Evolutionary conservation across 2,329 filamentous ascomycete species (phyloP).

Genomic region (Fusarium euwallaceae): DNA sequence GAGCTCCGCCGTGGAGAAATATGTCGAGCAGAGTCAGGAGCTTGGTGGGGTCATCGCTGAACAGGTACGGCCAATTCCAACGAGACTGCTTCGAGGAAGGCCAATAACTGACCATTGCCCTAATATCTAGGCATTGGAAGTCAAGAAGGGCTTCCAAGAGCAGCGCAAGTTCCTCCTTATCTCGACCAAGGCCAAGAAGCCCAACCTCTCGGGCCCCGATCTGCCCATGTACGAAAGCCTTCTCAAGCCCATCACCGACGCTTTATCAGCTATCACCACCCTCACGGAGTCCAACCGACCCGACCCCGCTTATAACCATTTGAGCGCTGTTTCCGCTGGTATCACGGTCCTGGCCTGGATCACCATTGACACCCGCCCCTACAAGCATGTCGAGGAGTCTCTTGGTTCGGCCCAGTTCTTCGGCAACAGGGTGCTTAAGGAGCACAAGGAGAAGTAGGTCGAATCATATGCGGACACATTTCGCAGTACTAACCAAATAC

Average conservation of each 20-base stretch:
- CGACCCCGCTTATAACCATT: constrained; percentile 81
- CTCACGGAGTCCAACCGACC: constrained; percentile 86
- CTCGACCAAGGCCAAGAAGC: constrained; percentile 92
- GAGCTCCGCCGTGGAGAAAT: constrained; percentile 79
- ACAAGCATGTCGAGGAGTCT: constrained; percentile 86
- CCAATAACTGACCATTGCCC: background rate
- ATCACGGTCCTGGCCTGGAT: constrained; percentile 94
- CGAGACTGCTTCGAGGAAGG: background rate
- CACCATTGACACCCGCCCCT: constrained; percentile 83
- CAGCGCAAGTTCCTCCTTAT: constrained; percentile 91
- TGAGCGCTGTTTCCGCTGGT: constrained; percentile 90
- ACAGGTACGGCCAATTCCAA: constrained; percentile 69
- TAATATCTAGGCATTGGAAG: constrained; percentile 61
- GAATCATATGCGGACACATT: background rate
- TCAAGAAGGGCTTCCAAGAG: constrained; percentile 78
- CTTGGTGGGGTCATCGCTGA: constrained; percentile 83
- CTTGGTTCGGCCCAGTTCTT: constrained; percentile 91
- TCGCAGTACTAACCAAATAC: constrained; percentile 7
- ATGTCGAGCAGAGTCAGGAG: constrained; percentile 81
- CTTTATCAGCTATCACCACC: constrained; percentile 82
- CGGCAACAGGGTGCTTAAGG: constrained; percentile 92
- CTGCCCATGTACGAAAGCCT: constrained; percentile 79
- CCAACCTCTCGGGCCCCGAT: constrained; percentile 73
- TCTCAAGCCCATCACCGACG: constrained; percentile 87
- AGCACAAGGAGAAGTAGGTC: constrained; percentile 79